These are phyloP conservation scores for Picochlorum sp. DNA, from an alignment of 139 green algal genomes.

Conservation along the genomic window DNA sequence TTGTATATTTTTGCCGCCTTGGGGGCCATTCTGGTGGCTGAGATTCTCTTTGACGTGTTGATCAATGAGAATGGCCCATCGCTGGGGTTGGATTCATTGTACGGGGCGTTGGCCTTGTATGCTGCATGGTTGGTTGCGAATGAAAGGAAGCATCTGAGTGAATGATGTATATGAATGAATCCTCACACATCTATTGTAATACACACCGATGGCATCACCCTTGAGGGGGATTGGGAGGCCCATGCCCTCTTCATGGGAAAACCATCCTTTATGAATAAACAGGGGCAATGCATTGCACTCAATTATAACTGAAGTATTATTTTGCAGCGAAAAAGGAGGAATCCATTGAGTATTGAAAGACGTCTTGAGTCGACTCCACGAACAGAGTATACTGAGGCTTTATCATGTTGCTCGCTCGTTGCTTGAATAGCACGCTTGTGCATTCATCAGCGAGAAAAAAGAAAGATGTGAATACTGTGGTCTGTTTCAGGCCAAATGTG, in stretches of 20 bases:
- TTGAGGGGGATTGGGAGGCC: too few relatives aligned
- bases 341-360: not conserved
- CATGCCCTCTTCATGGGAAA: too few relatives aligned
- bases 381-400: too few relatives aligned
- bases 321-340: not conserved
- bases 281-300: not conserved
- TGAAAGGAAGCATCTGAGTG: constrained; percentile 9
- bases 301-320: not conserved
- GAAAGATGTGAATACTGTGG: too few relatives aligned
- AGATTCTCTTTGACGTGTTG: constrained; percentile 12
- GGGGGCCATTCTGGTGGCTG: constrained; percentile 7
- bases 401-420: too few relatives aligned
- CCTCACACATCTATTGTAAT: constrained; percentile 5
- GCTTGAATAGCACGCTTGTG: too few relatives aligned
- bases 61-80: constrained; percentile 20
- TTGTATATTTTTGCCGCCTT: constrained; percentile 23
- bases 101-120: constrained; percentile 14
- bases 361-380: too few relatives aligned
- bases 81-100: constrained; percentile 15
- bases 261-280: not conserved
- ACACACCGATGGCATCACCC: not conserved
- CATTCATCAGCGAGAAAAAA: too few relatives aligned
- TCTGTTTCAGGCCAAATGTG: too few relatives aligned
- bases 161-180: not conserved
- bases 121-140: constrained; percentile 11